A percentile compares a stretch with the other conserved stretches of the same genome.
phyloP scores from a whole-genome alignment of 805 yeast genomes.

The Saccharomycopsis amapae region DNA sequence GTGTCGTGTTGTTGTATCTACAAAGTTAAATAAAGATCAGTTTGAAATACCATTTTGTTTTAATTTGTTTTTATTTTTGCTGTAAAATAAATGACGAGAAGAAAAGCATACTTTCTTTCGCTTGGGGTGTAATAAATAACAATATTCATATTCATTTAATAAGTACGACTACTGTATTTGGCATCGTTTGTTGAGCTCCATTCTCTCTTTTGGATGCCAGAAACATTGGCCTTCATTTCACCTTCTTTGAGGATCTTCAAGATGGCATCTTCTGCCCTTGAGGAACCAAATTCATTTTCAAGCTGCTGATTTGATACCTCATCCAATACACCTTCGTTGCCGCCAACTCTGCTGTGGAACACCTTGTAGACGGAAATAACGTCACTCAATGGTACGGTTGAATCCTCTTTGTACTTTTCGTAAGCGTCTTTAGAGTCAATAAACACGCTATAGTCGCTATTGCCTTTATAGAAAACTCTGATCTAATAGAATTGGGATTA shows the following conservation, averaged over 20 bases:
- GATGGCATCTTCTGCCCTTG: slow-evolving; percentile 48
- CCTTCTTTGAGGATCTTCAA: slow-evolving; percentile 57
- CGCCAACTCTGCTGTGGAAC: slow-evolving; percentile 56
- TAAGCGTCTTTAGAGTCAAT: slow-evolving; percentile 46
- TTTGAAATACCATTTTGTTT: too few species aligned
- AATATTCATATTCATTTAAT: too few species aligned
- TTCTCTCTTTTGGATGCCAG: slow-evolving; percentile 25
- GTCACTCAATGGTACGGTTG: slow-evolving; percentile 49
- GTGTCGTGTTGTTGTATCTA: too few species aligned
- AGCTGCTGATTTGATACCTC: slow-evolving; percentile 64
- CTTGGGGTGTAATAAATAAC: too few species aligned
- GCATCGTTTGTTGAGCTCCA: slow-evolving; percentile 42
- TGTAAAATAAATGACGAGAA: too few species aligned
- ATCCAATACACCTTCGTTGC: slow-evolving; percentile 64
- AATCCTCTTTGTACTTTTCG: slow-evolving; percentile 41
- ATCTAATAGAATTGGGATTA: too few species aligned
- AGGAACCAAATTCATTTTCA: slow-evolving; percentile 60
- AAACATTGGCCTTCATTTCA: slow-evolving; percentile 31
- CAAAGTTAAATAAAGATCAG: too few species aligned
- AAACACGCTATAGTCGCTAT: slow-evolving; percentile 59
- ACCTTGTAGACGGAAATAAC: slow-evolving; percentile 60
- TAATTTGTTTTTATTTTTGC: background rate
- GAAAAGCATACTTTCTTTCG: too few species aligned
- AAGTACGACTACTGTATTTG: slow-evolving; percentile 27
- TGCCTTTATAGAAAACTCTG: slow-evolving; percentile 63